Conservation (phyloP, 345 rosid genomes). For the Eutrema heterophyllum region DNA sequence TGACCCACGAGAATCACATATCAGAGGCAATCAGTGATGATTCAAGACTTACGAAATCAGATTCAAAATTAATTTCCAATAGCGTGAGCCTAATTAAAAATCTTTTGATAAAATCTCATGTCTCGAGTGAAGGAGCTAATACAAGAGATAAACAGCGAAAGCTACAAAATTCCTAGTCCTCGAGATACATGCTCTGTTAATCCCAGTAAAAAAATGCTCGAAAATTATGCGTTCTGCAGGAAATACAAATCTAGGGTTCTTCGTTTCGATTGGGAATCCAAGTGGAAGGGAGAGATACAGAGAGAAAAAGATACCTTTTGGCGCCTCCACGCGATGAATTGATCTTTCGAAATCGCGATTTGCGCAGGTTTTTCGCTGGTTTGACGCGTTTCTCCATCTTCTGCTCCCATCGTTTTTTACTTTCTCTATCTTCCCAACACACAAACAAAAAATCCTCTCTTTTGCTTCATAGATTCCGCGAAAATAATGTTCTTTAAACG, state of each 20-base stretch:
- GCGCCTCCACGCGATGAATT: constrained; percentile 68
- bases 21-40: not conserved
- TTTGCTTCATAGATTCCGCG: not conserved
- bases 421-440: not conserved
- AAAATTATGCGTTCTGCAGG: not conserved
- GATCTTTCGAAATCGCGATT: constrained; percentile 37
- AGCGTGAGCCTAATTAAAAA: not conserved
- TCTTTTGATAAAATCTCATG: not conserved
- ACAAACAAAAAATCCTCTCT: not conserved
- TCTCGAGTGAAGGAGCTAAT: too few relatives aligned
- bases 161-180: too few relatives aligned
- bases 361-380: constrained; percentile 18
- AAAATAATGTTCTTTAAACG: not conserved
- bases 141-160: too few relatives aligned
- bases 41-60: not conserved
- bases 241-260: constrained; percentile 24
- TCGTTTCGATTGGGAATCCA: not conserved
- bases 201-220: too few relatives aligned
- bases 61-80: not conserved
- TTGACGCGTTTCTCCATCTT: constrained; percentile 24
- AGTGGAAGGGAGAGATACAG: not conserved
- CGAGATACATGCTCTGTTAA: too few relatives aligned
- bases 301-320: constrained; percentile 39
- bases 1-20: not conserved
- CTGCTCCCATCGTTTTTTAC: constrained; percentile 51